Conservation (phyloP, 306 rosid species). For the Vigna mungo region DNA sequence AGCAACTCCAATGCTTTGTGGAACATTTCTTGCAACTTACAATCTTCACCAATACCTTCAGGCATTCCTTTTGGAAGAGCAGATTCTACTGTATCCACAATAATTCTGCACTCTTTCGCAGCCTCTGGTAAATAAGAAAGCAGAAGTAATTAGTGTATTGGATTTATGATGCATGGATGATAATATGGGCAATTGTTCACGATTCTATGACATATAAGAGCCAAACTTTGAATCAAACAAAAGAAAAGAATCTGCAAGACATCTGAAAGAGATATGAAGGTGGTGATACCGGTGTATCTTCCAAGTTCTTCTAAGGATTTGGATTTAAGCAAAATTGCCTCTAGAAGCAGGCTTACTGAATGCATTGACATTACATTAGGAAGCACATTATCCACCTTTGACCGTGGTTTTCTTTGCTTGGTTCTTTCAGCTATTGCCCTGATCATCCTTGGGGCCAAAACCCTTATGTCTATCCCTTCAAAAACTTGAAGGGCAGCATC, state of each 20-base stretch:
- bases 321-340: conserved; percentile 92
- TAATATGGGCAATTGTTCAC: conserved; percentile 15
- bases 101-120: conserved; percentile 82
- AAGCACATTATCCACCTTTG: conserved; percentile 58
- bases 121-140: conserved; percentile 67
- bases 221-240: conserved; percentile 35
- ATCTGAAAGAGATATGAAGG: conserved; percentile 28
- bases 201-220: conserved; percentile 19
- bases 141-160: conserved; percentile 22
- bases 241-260: conserved; percentile 20
- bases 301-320: conserved; percentile 82
- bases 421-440: conserved; percentile 73
- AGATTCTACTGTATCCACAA: conserved; percentile 81
- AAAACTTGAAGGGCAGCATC: conserved; percentile 91
- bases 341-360: conserved; percentile 90
- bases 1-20: conserved; percentile 85
- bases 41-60: conserved; percentile 66
- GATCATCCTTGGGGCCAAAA: conserved; percentile 76
- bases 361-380: conserved; percentile 87
- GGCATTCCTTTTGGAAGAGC: conserved; percentile 86
- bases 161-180: conserved; percentile 33
- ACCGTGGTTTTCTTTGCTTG: conserved; percentile 61
- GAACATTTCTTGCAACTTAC: conserved; percentile 89
- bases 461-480: conserved; percentile 81
- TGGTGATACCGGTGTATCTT: conserved; percentile 60